Percentiles rank a stretch among this genome's conserved stretches.
Evolutionary conservation across 2,329 filamentous ascomycete species (phyloP).

Genomic region (Colletotrichum costaricense): DNA sequence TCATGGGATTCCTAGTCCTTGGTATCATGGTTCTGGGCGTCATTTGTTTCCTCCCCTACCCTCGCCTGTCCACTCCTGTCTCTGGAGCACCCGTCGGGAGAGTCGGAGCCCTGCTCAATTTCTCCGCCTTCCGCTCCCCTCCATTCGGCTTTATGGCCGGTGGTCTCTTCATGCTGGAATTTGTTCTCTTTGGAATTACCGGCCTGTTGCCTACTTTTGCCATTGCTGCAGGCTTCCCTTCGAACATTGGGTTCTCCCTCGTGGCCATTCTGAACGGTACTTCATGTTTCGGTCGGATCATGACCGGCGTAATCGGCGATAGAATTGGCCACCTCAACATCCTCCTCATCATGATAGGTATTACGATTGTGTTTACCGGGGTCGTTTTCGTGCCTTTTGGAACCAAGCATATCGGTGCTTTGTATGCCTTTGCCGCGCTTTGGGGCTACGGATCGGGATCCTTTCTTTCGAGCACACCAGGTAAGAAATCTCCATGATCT

Average conservation of each 20-base stretch:
- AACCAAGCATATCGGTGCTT: slow-evolving; percentile 47
- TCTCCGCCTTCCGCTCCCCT: slow-evolving; percentile 52
- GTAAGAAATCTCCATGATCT: slow-evolving; percentile 25
- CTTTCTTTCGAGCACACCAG: slow-evolving; percentile 54
- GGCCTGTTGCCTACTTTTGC: slow-evolving; percentile 60
- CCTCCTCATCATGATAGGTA: slow-evolving; percentile 47
- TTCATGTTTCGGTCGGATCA: slow-evolving; percentile 54
- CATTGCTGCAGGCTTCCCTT: slow-evolving; percentile 46
- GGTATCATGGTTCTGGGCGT: slow-evolving; percentile 42
- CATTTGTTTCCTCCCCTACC: slow-evolving; percentile 48
- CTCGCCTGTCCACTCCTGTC: slow-evolving; percentile 33
- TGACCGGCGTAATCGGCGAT: slow-evolving; percentile 57
- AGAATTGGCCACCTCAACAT: slow-evolving; percentile 58
- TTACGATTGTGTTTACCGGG: slow-evolving; percentile 53
- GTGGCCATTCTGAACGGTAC: slow-evolving; percentile 56
- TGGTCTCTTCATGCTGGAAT: slow-evolving; percentile 58
- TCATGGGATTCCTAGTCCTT: slow-evolving; percentile 44
- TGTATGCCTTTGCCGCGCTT: slow-evolving; percentile 57
- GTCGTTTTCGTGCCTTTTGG: slow-evolving; percentile 58
- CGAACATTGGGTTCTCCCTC: slow-evolving; percentile 54
- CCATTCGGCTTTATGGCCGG: slow-evolving; percentile 54
- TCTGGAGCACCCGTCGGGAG: slow-evolving; percentile 6
- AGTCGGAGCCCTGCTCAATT: slow-evolving; percentile 43
- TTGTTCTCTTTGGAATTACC: slow-evolving; percentile 59
- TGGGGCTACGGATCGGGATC: slow-evolving; percentile 62